These are phyloP conservation scores for Phytopythium aichiense DNA, from an alignment of 352 stramenopile genomes.

Conservation along the genomic window DNA sequence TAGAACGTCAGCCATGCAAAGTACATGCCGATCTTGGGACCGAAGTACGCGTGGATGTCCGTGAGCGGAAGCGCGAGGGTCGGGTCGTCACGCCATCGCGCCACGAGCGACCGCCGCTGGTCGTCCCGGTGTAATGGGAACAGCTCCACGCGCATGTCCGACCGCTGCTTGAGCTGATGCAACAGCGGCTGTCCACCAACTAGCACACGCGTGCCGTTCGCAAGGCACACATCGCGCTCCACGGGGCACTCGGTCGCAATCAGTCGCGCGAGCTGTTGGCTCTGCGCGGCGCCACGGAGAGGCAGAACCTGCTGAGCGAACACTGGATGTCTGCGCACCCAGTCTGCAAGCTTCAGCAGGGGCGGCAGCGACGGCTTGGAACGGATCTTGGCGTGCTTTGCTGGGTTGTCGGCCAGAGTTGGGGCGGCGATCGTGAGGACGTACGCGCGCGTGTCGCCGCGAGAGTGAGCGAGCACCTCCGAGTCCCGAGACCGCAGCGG, in stretches of 20 bases:
- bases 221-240: conserved; percentile 32
- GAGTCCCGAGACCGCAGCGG: conserved; percentile 24
- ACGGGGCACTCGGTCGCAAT: conserved; percentile 41
- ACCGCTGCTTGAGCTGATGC: conserved; percentile 23
- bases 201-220: conserved; percentile 25
- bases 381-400: conserved; percentile 6
- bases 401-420: conserved; percentile 14
- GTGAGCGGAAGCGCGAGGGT: conserved; percentile 26
- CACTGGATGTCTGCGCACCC: conserved; percentile 39
- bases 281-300: conserved; percentile 40
- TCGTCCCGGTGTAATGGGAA: conserved; percentile 62
- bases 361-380: conserved; percentile 6
- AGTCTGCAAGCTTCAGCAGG: conserved; percentile 24
- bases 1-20: conserved; percentile 86
- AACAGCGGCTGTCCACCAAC: conserved; percentile 37
- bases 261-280: conserved; percentile 52
- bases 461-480: conserved; percentile 16
- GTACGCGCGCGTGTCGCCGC: conserved; percentile 39
- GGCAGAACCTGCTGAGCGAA: conserved; percentile 42
- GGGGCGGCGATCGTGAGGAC: conserved; percentile 36
- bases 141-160: conserved; percentile 24
- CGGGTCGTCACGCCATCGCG: conserved; percentile 33
- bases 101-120: conserved; percentile 35
- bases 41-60: conserved; percentile 64
- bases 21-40: conserved; percentile 66